A percentile compares a stretch with the other conserved stretches of the same genome.
Evolutionary conservation across 2,329 filamentous ascomycete genomes (phyloP).

Genomic region (Diplocarpon rosae): DNA sequence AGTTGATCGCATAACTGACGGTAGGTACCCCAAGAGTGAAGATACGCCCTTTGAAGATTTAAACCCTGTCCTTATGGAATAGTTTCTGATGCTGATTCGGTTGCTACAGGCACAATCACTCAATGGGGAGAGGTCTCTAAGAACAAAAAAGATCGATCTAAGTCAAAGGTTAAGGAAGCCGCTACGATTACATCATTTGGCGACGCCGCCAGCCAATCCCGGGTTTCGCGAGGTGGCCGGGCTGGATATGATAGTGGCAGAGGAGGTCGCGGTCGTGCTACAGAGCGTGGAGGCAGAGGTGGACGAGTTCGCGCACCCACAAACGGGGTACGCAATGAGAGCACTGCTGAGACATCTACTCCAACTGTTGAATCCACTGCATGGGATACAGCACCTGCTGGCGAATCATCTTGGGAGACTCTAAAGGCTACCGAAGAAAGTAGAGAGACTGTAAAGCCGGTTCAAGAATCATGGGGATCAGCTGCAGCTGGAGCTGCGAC

Average conservation of each 20-base stretch:
- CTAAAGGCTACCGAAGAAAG: slow-evolving; percentile 29
- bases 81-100: slow-evolving; percentile 3
- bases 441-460: slow-evolving; percentile 11
- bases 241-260: slow-evolving; percentile 47
- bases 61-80: not conserved
- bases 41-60: not conserved
- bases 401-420: slow-evolving; percentile 30
- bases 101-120: slow-evolving; percentile 54
- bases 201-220: slow-evolving; percentile 34
- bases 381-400: slow-evolving; percentile 40
- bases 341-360: slow-evolving; percentile 44
- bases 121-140: slow-evolving; percentile 80
- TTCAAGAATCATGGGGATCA: slow-evolving; percentile 21
- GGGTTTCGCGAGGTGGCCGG: slow-evolving; percentile 48
- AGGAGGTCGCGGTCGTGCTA: slow-evolving; percentile 49
- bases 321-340: slow-evolving; percentile 53
- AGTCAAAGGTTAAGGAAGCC: slow-evolving; percentile 55
- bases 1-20: slow-evolving; percentile 70
- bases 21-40: slow-evolving; percentile 34
- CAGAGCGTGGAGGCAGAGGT: slow-evolving; percentile 45
- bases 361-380: slow-evolving; percentile 60
- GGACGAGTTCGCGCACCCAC: slow-evolving; percentile 47
- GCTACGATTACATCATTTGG: slow-evolving; percentile 38
- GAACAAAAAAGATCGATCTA: slow-evolving; percentile 62
- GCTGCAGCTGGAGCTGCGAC: slow-evolving; percentile 29